Conservation (phyloP, 345 rosid genomes). For the Salix arbutifolia region DNA sequence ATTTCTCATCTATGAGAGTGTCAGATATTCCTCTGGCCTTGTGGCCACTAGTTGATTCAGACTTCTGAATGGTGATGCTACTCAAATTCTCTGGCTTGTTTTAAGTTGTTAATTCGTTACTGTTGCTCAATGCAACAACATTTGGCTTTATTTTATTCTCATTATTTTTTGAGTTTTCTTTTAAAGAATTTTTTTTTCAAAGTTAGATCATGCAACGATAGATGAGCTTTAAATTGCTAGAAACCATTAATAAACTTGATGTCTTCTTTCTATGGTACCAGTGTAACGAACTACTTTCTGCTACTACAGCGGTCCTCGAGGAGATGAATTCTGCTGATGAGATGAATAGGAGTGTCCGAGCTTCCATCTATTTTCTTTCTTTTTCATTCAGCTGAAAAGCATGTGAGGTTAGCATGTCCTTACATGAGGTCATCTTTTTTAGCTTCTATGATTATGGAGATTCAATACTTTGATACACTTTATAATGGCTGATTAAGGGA, state of each 20-base stretch:
- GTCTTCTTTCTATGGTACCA: background rate
- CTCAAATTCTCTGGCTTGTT: background rate
- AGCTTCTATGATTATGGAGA: background rate
- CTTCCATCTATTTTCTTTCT: background rate
- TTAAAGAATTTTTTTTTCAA: background rate
- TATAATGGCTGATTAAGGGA: background rate
- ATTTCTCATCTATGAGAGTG: background rate
- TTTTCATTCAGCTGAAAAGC: background rate
- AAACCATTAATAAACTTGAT: background rate
- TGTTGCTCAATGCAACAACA: background rate
- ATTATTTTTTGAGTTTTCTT: background rate
- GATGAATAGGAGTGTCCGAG: slow-evolving; percentile 1
- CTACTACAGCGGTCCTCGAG: background rate
- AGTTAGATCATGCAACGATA: background rate
- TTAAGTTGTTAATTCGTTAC: background rate
- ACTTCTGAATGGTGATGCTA: background rate
- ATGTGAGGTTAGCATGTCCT: background rate
- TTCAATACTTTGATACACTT: background rate
- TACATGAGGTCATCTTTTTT: background rate
- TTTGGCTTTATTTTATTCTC: background rate
- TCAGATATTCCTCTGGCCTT: background rate
- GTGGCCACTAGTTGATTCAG: background rate
- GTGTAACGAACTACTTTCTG: background rate
- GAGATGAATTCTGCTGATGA: background rate
- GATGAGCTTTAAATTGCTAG: background rate